Base-by-base conservation (phyloP, 2,329 filamentous ascomycete species). In the Neofusicoccum laricinum region DNA sequence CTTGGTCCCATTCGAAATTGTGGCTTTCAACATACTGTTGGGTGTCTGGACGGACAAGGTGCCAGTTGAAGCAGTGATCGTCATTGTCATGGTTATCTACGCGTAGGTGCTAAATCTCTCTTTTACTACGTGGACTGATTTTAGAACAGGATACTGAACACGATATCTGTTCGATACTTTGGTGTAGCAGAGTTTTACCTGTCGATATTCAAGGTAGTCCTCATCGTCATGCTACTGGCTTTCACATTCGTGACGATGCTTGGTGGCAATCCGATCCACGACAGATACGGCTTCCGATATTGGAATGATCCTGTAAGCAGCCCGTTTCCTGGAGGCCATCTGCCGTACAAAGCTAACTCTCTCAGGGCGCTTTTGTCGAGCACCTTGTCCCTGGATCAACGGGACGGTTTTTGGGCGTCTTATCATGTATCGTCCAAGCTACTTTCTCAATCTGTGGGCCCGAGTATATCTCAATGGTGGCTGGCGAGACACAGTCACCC, bases 101-200 rank as follows among this genome's bases (percentile, higher is more conserved):
- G 58, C 21, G 58, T 61, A 10, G 19, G 58, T 50, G 25, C 4
- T 30, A 30, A 6, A 30, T 30, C 25, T 6, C 25, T 30, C 25
- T 30, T 6, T 30, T 30, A 30, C 25, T 30, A 6, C 25, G 7
- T 30, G 25, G 25, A 30, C 25, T 30, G 25, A 30, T 30, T 30
- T 30, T 30, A 30, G 25, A 4, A 30, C 25, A 30, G 25, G 25
- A 30, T 30, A 4, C 79, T 79, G 69, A 82, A 82, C 67, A 43
- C 80, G 17, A 70, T 81, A n/a, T 78, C 80, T 36, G 79, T 87
- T 86, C 0, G 84, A 86, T 77, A 75, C 1, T 82, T 79, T 62
- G 80, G 80, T 21, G 79, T 81, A 65, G 74, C 65, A 2, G 79
- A 81, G 63, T 81, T 81, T 63, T 81, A 78, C 78, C 71, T 81